Evolutionary conservation across 2,329 filamentous ascomycete genomes (phyloP).

Genomic region (Zopfia rhizophila): DNA sequence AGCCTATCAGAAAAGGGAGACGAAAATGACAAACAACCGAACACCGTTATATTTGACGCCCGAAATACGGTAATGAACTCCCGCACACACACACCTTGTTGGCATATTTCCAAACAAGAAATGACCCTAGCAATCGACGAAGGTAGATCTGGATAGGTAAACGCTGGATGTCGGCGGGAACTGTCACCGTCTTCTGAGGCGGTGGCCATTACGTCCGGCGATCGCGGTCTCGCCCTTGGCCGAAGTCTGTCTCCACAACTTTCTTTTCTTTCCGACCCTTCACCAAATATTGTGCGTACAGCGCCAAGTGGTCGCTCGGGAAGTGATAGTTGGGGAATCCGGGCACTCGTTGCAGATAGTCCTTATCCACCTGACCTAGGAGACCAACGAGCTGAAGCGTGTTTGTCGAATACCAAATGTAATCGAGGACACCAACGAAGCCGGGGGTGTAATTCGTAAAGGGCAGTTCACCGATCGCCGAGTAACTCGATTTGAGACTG

Average conservation of each 20-base stretch:
- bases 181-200: background rate
- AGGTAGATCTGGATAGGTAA: constrained; percentile 28
- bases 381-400: constrained; percentile 84
- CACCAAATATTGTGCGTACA: constrained; percentile 89
- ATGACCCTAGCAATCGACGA: constrained; percentile 16
- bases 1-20: constrained; percentile 36
- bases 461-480: constrained; percentile 81
- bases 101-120: constrained; percentile 39
- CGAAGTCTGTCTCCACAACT: constrained; percentile 49
- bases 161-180: constrained; percentile 11
- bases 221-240: constrained; percentile 38
- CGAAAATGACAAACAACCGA: constrained; percentile 35
- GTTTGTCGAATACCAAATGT: constrained; percentile 97
- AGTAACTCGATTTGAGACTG: constrained; percentile 90
- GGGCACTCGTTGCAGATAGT: constrained; percentile 86
- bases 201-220: constrained; percentile 33
- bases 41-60: constrained; percentile 49
- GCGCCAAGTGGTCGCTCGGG: constrained; percentile 89
- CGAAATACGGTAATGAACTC: constrained; percentile 37
- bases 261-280: constrained; percentile 84
- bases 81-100: constrained; percentile 40
- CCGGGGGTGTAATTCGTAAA: constrained; percentile 98
- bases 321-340: constrained; percentile 96
- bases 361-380: constrained; percentile 85
- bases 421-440: constrained; percentile 94